A percentile compares a stretch with the other conserved stretches of the same genome.
phyloP scores from a whole-genome alignment of 768 basidiomycete species.

The Albatrellus ellisii region DNA sequence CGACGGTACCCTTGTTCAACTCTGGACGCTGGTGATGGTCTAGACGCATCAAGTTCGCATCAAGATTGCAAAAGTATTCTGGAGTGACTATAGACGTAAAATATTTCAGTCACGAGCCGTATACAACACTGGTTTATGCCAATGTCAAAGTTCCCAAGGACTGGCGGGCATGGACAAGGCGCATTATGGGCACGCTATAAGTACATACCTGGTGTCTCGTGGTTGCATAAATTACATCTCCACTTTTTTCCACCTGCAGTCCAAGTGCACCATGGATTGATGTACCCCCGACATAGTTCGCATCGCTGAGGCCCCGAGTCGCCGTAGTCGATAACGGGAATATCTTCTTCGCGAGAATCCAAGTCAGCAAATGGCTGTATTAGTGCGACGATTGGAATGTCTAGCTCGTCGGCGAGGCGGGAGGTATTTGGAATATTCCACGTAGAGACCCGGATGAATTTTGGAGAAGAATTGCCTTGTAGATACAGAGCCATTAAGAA shows the following conservation, averaged over 20 bases:
- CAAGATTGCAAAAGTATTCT: conserved; percentile 47
- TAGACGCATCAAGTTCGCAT: conserved; percentile 60
- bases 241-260: conserved; percentile 71
- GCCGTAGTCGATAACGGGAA: conserved; percentile 68
- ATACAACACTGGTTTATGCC: no score
- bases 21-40: conserved; percentile 80
- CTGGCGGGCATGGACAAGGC: neutral
- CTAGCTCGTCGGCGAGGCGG: conserved; percentile 67
- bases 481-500: no score
- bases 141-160: no score
- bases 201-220: conserved; percentile 69
- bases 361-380: conserved; percentile 85
- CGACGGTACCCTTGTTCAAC: conserved; percentile 81
- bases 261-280: conserved; percentile 93
- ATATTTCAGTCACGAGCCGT: no score
- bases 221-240: conserved; percentile 84
- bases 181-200: conserved; percentile 1
- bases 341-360: conserved; percentile 62
- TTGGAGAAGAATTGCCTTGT: conserved; percentile 90
- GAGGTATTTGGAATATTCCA: conserved; percentile 79
- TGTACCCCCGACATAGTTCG: conserved; percentile 71
- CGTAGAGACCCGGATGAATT: conserved; percentile 79
- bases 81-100: no score
- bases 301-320: conserved; percentile 74
- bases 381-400: conserved; percentile 72